Evolutionary conservation across 331 rosid species (phyloP).

Genomic region (Dryas integrifolia): DNA sequence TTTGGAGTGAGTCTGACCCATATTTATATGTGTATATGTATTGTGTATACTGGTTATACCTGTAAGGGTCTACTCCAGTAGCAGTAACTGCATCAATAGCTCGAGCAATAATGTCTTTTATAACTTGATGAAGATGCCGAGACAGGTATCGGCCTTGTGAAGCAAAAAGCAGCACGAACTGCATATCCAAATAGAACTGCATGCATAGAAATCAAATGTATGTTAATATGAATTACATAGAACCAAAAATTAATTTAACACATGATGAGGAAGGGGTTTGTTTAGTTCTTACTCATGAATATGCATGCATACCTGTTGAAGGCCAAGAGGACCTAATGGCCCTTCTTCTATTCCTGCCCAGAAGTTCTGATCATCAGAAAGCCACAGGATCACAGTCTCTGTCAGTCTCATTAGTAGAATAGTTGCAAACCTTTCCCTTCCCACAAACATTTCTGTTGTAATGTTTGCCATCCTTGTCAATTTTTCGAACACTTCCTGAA

Average conservation of each 20-base stretch:
- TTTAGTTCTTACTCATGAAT: neutral
- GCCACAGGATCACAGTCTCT: conserved; percentile 83
- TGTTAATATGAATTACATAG: neutral
- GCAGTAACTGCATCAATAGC: conserved; percentile 72
- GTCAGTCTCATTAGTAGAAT: conserved; percentile 77
- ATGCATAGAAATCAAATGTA: neutral
- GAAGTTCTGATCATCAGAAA: conserved; percentile 77
- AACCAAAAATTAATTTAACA: neutral
- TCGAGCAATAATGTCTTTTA: conserved; percentile 63
- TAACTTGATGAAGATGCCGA: conserved; percentile 78
- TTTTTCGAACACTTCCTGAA: conserved; percentile 70
- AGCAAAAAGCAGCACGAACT: conserved; percentile 83
- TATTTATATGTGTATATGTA: neutral
- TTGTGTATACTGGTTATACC: conserved; percentile 36
- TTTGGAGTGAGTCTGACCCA: too few relatives aligned
- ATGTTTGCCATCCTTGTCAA: conserved; percentile 58
- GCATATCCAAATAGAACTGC: conserved; percentile 94
- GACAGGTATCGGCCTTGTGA: conserved; percentile 91
- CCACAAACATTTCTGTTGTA: conserved; percentile 74
- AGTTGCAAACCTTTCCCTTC: conserved; percentile 84
- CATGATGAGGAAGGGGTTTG: neutral
- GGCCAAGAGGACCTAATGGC: conserved; percentile 77
- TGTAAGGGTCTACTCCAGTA: conserved; percentile 76
- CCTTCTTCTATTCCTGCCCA: conserved; percentile 76
- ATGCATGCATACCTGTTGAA: conserved; percentile 62